Base-by-base conservation (phyloP, 1,284 basidiomycete genomes). In the Coriolopsis trogii region DNA sequence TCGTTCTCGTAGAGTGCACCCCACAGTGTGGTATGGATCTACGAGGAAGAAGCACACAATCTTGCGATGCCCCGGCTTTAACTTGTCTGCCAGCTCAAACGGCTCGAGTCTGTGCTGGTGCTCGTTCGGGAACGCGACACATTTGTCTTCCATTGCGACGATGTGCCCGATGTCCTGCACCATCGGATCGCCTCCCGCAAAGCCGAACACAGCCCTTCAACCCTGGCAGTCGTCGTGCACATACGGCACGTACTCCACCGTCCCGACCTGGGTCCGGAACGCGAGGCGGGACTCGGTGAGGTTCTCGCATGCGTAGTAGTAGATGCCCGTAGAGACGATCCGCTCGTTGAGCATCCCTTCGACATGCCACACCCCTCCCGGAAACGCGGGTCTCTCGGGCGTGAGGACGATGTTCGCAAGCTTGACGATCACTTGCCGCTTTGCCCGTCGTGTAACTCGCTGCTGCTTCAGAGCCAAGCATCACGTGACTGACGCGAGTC, bases 41-140 rank as follows among this genome's bases (percentile, higher is more conserved):
- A 65, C 60, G 24, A 70, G 49, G 58, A 69, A 70, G 45, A 67
- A 60, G 36, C 56, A 61, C 33, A 68, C 41, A 34, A 69, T 66
- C 51, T 67, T 68, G 31, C 65, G 58, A 33, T 62, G 53, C 3
- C 67, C 66, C 1, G 64, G 59, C 39, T 58, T 59, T 21, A 61
- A 39, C 4, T 34, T 42, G 51, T 69, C 67, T 23, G 30, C 50
- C 12, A 69, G 62, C 40, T 58, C 52, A 52, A 69, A 66, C 20
- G 61, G 55, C n/a, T 61, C 51, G 24, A 69, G 62, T 30, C 47
- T 40, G 41, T 55, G 52, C 25, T 55, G 47, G 33, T 45, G 49
- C 8, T 45, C 24, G 39, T 53, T 53, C 24, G 51, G 51, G 41
- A 48, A 53, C n/a, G n/a, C n/a, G n/a, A 30, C 33, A 6, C 33